phyloP scores from a whole-genome alignment of 2,329 filamentous ascomycete species.

The Aureobasidium lini region DNA sequence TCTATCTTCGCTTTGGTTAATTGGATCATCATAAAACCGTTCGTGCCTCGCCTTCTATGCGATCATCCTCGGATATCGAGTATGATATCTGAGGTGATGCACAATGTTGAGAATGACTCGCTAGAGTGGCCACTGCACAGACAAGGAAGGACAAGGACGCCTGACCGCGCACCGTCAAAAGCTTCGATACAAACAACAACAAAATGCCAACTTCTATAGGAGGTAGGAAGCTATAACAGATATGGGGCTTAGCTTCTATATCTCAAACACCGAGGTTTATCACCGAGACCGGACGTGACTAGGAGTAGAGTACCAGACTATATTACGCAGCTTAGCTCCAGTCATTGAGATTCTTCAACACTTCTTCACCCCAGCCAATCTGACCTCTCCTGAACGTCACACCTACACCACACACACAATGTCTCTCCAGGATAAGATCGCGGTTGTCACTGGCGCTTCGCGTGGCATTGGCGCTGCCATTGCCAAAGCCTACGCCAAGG shows the following conservation, averaged over 20 bases:
- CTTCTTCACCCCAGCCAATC: background rate
- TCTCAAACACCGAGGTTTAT: constrained; percentile 20
- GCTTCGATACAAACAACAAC: background rate
- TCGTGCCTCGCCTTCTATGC: background rate
- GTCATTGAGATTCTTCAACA: no score
- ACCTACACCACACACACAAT: background rate
- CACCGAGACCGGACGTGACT: background rate
- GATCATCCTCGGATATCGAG: background rate
- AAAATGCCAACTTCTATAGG: background rate
- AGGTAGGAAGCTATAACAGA: background rate
- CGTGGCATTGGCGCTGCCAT: constrained; percentile 35
- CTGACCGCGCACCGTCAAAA: background rate
- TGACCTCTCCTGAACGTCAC: no score
- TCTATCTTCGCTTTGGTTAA: background rate
- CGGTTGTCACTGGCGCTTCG: constrained; percentile 35
- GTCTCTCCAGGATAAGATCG: constrained; percentile 21
- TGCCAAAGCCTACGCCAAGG: constrained; percentile 30
- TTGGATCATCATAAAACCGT: background rate
- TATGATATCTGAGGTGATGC: background rate
- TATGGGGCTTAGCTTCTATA: constrained; percentile 26
- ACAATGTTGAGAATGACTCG: background rate
- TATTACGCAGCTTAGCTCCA: background rate
- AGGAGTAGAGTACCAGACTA: background rate
- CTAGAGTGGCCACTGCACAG: background rate
- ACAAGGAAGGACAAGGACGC: background rate